Conservation (phyloP, 1,284 basidiomycete species). For the Prillingera fragicola region DNA sequence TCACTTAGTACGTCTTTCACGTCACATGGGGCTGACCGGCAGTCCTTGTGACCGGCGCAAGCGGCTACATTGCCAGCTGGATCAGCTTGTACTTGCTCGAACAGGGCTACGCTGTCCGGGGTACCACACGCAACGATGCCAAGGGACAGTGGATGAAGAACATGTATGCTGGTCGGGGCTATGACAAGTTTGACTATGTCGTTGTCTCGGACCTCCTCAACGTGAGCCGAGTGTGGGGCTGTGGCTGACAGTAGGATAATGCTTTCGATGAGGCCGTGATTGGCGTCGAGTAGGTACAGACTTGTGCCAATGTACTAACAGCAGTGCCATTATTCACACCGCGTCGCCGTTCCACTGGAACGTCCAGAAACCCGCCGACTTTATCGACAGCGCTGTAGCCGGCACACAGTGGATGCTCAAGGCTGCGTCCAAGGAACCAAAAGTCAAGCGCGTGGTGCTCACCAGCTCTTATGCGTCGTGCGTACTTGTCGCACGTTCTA, state of each 20-base stretch:
- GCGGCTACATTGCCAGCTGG: conserved; percentile 40
- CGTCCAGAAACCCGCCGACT: conserved; percentile 29
- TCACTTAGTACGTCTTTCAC: too few relatives aligned
- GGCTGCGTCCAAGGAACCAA: conserved; percentile 26
- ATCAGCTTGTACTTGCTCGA: conserved; percentile 35
- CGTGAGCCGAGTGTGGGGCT: conserved; percentile 39
- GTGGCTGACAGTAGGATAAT: conserved; percentile 23
- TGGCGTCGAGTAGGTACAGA: conserved; percentile 43
- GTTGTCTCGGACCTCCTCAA: conserved; percentile 55
- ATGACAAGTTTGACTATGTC: conserved; percentile 51
- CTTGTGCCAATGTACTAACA: not conserved
- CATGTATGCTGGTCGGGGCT: conserved; percentile 23
- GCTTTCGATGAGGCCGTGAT: conserved; percentile 49
- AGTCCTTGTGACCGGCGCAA: conserved; percentile 42
- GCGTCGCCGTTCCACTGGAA: conserved; percentile 32
- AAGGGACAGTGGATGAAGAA: conserved; percentile 48
- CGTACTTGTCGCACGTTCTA: too few relatives aligned
- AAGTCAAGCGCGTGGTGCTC: conserved; percentile 46
- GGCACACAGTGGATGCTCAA: conserved; percentile 45
- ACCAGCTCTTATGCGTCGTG: conserved; percentile 47
- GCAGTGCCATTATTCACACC: conserved; percentile 25
- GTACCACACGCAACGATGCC: conserved; percentile 45
- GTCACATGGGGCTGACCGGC: too few relatives aligned
- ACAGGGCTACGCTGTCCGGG: conserved; percentile 44
- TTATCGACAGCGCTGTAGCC: conserved; percentile 49